Evolutionary conservation across 2,329 filamentous ascomycete species (phyloP), one percentile per base, ranked within the genome.

Genomic region (Orbilia quercus): DNA sequence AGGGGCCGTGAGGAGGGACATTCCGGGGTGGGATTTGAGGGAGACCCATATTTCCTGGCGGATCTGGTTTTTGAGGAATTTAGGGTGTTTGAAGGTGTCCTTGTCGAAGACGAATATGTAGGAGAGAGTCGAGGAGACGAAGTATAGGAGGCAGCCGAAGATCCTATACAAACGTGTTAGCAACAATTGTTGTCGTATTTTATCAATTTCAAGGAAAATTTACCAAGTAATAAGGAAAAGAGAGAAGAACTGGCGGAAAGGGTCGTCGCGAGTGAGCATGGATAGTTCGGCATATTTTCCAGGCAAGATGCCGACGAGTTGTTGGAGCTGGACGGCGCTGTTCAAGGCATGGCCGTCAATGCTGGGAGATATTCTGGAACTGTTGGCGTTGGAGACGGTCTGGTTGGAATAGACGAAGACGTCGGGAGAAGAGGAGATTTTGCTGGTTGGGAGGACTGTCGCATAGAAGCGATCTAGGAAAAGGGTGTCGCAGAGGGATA

Each of bases 61-160:
- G 75, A 97, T 89, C 81, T 97, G 94, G 82, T 96, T 94, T 83
- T 95, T 96, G 79, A 97, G 89, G 81, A 94, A 98, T 80, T 95
- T 95, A 51, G 94, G 94, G 81, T 98, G 94, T 58, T 91, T 84
- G 82, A 94, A 88, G 47, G 91, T 95, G 44, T 88, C 86, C 82
- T 97, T 95, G 82, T 97, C 93, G 83, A 96, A 97, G 79, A 97
- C 85, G 82, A 96, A 90, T 79, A 89, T 78, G 82, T 96, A 98
- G 14, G 92, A 96, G 16, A 96, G 84, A 4, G 89, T 85, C 2
- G 93, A 91, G 79, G 91, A 92, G 76, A 91, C 78, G 81, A 94
- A 96, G 85, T 97, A 98, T 64, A 95, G 84, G 50, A 92, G 76
- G 34, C 93, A 81, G 63, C 93, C 94, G 78, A 96, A 96, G 77